Conservation (phyloP, 2,329 filamentous ascomycete species). For the Pseudogymnoascus sp. region DNA sequence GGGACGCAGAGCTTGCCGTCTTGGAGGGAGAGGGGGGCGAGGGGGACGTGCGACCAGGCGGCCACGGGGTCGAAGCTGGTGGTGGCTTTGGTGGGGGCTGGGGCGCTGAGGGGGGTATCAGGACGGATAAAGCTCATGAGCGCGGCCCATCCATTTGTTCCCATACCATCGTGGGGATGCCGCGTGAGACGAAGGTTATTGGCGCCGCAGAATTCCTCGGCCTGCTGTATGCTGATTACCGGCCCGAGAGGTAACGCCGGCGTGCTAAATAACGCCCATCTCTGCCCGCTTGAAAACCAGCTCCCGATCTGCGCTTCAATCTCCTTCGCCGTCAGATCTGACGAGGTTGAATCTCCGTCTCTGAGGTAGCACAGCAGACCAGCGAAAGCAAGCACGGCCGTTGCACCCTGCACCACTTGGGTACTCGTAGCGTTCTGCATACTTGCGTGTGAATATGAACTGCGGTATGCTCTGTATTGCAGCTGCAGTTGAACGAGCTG, state of each 20-base stretch:
- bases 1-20: constrained; percentile 5
- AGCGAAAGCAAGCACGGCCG: background rate
- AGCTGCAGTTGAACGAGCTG: background rate
- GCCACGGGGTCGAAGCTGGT: background rate
- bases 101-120: background rate
- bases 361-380: background rate
- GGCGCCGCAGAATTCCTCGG: constrained; percentile 11
- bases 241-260: constrained; percentile 3
- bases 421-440: background rate
- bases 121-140: constrained; percentile 7
- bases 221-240: constrained; percentile 2
- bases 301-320: background rate
- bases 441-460: background rate
- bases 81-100: background rate
- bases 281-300: background rate
- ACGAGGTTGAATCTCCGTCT: background rate
- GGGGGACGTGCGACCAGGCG: background rate
- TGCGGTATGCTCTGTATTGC: background rate
- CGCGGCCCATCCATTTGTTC: constrained; percentile 8
- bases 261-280: background rate
- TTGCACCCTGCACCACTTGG: background rate
- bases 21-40: background rate
- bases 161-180: constrained; percentile 1
- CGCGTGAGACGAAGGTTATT: constrained; percentile 10
- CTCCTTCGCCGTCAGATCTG: background rate